Evolutionary conservation across 2,329 filamentous ascomycete species (phyloP), one percentile per base, ranked within the genome.

Genomic region (Fusarium zealandicum): DNA sequence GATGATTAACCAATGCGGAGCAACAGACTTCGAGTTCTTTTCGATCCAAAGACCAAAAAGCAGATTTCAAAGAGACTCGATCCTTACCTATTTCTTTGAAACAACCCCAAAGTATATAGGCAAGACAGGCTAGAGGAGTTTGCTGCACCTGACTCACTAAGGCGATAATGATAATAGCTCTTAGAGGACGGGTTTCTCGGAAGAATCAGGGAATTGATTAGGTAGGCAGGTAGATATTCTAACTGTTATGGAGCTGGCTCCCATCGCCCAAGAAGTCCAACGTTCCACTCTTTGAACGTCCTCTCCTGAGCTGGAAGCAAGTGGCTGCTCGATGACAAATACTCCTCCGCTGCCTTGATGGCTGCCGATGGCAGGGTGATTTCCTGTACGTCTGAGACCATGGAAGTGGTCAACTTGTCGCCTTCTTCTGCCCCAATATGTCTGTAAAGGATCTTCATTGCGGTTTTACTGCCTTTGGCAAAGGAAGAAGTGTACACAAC

Each of bases 231-330:
- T n/a, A 14, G 25, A 27, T 27, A 31, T n/a, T 31, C 6, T 31
- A 12, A 31, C 7, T 31, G 6, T 33, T 35, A 43, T 9, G 17
- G 30, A 25, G 32, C 44, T 22, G 57, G 41, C 14, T 58, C 61
- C 74, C 74, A 76, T 42, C 72, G 67, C 36, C 81, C 78, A 54
- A 91, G 67, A 14, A 91, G 69, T 2, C 86, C 87, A 5, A 91
- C 85, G 20, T 80, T 79, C 88, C 88, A 92, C n/a, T 80, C 82
- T 67, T 83, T 78, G 61, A 90, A 89, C 22, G 64, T 73, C 50
- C 84, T 78, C 54, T 87, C 83, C 8, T 75, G 75, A 1, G 61
- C 68, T 2, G 88, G 88, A 8, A 91, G 68, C 13, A 85, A 66
- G 3, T 57, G 35, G 30, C 78, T 82, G 59, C 81, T 86, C 7